Percentiles rank a stretch among this genome's conserved stretches.
Conservation (phyloP, 257 asterid species). For the Solanum verrucosum region DNA sequence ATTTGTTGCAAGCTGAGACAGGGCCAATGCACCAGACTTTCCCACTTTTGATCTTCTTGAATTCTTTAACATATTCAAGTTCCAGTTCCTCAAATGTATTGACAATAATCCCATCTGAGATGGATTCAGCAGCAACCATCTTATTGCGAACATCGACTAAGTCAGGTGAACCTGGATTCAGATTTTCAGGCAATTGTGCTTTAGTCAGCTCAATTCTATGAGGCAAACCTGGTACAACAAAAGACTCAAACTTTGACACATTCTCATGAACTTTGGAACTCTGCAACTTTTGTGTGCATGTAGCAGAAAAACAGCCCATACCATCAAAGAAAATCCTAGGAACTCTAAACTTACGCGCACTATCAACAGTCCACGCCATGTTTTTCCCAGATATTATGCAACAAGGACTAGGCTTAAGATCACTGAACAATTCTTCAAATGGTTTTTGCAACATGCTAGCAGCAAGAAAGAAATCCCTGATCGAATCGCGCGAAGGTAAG, state of each 20-base stretch:
- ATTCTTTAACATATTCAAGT: constrained; percentile 21
- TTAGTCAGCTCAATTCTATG: constrained; percentile 23
- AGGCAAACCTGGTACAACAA: constrained; percentile 25
- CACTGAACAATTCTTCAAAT: constrained; percentile 13
- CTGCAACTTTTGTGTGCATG: constrained; percentile 10
- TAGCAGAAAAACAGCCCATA: constrained; percentile 33
- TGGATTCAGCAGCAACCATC: constrained; percentile 22
- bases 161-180: constrained; percentile 20
- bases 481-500: constrained; percentile 21
- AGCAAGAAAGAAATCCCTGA: constrained; percentile 23
- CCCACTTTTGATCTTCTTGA: constrained; percentile 12
- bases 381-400: constrained; percentile 36
- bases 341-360: constrained; percentile 12
- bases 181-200: constrained; percentile 24
- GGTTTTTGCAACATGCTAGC: constrained; percentile 19
- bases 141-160: constrained; percentile 14
- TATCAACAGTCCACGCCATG: constrained; percentile 23
- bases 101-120: constrained; percentile 32
- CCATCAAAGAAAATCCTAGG: constrained; percentile 42
- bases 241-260: constrained; percentile 12
- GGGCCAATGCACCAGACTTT: constrained; percentile 78
- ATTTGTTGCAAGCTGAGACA: constrained; percentile 24
- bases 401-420: constrained; percentile 19
- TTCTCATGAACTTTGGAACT: constrained; percentile 11
- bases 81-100: constrained; percentile 50